These are phyloP conservation scores for Hypoxylon rickii DNA, from an alignment of 495 filamentous ascomycete species.

Conservation along the genomic window DNA sequence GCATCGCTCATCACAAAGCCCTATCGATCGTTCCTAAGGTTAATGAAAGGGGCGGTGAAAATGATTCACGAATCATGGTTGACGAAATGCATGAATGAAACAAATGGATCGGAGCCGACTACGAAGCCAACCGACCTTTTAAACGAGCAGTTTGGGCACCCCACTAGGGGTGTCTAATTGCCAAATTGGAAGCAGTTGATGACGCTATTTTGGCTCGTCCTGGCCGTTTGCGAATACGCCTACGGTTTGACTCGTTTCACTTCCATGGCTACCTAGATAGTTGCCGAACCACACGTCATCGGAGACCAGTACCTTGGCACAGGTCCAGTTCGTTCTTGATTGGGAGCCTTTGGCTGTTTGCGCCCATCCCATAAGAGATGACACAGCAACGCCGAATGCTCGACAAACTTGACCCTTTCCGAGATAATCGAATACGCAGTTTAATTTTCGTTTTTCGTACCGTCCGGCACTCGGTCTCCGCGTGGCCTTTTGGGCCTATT, in stretches of 20 bases:
- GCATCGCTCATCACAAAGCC: constrained; percentile 6
- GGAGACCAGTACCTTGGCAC: neutral
- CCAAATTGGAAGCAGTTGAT: neutral
- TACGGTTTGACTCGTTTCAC: neutral
- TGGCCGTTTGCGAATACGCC: neutral
- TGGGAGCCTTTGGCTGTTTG: neutral
- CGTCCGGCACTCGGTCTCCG: too few relatives aligned
- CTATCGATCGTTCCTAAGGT: constrained; percentile 12
- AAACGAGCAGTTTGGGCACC: neutral
- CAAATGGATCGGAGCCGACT: constrained; percentile 14
- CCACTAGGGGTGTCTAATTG: neutral
- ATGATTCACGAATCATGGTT: constrained; percentile 36
- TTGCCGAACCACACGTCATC: neutral
- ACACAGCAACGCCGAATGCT: too few relatives aligned
- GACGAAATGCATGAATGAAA: constrained; percentile 32
- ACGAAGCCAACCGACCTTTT: constrained; percentile 6
- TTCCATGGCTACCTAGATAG: neutral
- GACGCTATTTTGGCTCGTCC: neutral
- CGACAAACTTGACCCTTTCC: neutral
- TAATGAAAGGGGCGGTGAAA: constrained; percentile 9
- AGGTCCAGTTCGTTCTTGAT: neutral
- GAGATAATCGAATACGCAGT: constrained; percentile 1
- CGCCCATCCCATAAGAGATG: too few relatives aligned
- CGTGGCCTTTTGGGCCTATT: too few relatives aligned
- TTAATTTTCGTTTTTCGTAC: constrained; percentile 8